These are phyloP conservation scores for Aspergillus pseudoglaucus DNA, from an alignment of 2,329 filamentous ascomycete species.

Conservation along the genomic window DNA sequence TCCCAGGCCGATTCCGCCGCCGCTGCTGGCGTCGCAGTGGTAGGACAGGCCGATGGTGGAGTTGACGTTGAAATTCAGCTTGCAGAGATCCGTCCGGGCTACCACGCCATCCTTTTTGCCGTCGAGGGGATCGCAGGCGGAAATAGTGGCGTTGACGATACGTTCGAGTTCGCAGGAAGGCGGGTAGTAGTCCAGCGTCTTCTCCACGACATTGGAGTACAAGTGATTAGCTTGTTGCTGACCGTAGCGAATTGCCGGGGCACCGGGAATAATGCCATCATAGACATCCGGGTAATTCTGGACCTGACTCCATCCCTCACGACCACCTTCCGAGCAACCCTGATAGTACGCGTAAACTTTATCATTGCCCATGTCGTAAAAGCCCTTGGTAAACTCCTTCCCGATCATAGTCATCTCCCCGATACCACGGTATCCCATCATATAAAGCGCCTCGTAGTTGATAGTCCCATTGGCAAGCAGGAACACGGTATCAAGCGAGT, in stretches of 20 bases:
- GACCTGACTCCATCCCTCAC: conserved; percentile 33
- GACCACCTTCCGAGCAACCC: conserved; percentile 14
- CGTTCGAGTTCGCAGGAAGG: conserved; percentile 20
- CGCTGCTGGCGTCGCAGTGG: conserved; percentile 31
- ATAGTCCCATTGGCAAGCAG: conserved; percentile 37
- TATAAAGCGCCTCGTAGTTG: conserved; percentile 46
- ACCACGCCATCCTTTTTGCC: conserved; percentile 51
- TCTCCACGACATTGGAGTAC: conserved; percentile 29
- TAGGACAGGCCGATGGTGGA: conserved; percentile 34
- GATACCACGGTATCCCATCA: conserved; percentile 46
- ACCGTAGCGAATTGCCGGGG: conserved; percentile 38
- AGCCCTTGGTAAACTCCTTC: conserved; percentile 39
- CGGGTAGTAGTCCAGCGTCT: conserved; percentile 34
- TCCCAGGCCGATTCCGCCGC: conserved; percentile 23
- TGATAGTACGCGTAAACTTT: conserved; percentile 13
- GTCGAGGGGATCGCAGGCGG: conserved; percentile 50
- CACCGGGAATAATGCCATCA: conserved; percentile 39
- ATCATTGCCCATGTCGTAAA: conserved; percentile 14
- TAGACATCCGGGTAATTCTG: conserved; percentile 14
- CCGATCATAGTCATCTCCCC: conserved; percentile 44
- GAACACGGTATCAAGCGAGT: conserved; percentile 31
- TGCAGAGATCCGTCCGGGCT: conserved; percentile 44
- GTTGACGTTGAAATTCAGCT: conserved; percentile 41
- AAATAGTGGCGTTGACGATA: conserved; percentile 47
- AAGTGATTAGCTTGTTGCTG: conserved; percentile 38